Conservation (phyloP, 2,329 filamentous ascomycete genomes). For the Elsinoe australis region DNA sequence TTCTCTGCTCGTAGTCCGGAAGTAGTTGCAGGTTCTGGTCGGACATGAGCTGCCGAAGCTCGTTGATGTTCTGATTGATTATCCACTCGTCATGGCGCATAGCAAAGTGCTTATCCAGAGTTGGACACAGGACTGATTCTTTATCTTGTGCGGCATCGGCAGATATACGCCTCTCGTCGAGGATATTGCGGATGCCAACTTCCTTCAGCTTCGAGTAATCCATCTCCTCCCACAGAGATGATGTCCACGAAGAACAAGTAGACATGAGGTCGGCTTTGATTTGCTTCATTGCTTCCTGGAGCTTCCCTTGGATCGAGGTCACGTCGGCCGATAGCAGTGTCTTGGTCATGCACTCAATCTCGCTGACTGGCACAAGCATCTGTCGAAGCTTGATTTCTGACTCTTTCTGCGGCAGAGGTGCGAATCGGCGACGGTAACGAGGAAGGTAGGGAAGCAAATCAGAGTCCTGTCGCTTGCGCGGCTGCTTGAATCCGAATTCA, state of each 20-base stretch:
- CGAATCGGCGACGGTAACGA: constrained; percentile 59
- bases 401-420: constrained; percentile 57
- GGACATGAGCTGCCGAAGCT: constrained; percentile 80
- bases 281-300: constrained; percentile 45
- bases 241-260: constrained; percentile 66
- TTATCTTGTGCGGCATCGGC: constrained; percentile 56
- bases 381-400: constrained; percentile 62
- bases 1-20: constrained; percentile 92
- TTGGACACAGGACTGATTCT: constrained; percentile 55
- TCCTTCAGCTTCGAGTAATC: constrained; percentile 78
- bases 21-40: constrained; percentile 94
- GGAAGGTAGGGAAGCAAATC: constrained; percentile 80
- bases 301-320: constrained; percentile 33
- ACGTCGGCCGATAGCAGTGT: constrained; percentile 42
- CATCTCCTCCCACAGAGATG: constrained; percentile 71
- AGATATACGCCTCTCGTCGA: constrained; percentile 61
- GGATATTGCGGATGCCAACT: constrained; percentile 68
- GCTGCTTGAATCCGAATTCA: constrained; percentile 62
- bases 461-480: constrained; percentile 61
- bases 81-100: constrained; percentile 97
- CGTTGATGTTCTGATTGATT: constrained; percentile 85
- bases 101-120: constrained; percentile 86
- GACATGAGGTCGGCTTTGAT: constrained; percentile 63
- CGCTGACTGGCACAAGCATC: constrained; percentile 61
- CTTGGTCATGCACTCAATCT: constrained; percentile 78